phyloP scores from a whole-genome alignment of 2,329 filamentous ascomycete genomes.

The Claviceps arundinis region DNA sequence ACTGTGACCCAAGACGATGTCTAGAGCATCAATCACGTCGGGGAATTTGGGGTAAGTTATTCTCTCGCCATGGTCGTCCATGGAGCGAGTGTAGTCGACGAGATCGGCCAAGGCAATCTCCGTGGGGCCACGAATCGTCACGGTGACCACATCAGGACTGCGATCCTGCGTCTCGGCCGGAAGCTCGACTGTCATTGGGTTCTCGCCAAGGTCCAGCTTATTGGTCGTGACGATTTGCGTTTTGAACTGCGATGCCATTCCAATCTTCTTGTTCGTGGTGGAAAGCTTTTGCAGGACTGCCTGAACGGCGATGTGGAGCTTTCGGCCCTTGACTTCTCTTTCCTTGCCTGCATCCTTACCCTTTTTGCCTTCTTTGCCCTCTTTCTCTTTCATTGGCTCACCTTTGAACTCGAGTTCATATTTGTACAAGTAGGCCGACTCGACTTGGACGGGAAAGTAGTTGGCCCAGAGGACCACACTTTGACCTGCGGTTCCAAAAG shows the following conservation, averaged over 20 bases:
- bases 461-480: conserved; percentile 38
- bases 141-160: conserved; percentile 22
- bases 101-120: conserved; percentile 27
- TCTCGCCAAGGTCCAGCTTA: conserved; percentile 22
- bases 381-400: conserved; percentile 10
- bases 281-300: conserved; percentile 23
- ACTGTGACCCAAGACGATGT: conserved; percentile 34
- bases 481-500: conserved; percentile 31
- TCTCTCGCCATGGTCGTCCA: conserved; percentile 24
- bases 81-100: conserved; percentile 30
- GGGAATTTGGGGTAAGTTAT: conserved; percentile 34
- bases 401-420: conserved; percentile 29
- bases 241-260: conserved; percentile 38
- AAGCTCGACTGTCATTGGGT: conserved; percentile 23
- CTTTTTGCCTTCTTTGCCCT: conserved; percentile 26
- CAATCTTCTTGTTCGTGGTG: conserved; percentile 14
- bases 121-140: conserved; percentile 27
- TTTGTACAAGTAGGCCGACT: conserved; percentile 24
- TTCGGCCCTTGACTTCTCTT: conserved; percentile 26
- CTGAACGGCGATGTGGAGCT: conserved; percentile 29
- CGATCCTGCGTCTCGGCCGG: conserved; percentile 17
- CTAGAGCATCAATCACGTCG: conserved; percentile 36
- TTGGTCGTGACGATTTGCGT: conserved; percentile 28
- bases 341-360: conserved; percentile 6
- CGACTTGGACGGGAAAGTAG: conserved; percentile 34